phyloP scores from a whole-genome alignment of 2,329 filamentous ascomycete genomes.

The Alternaria sp. region DNA sequence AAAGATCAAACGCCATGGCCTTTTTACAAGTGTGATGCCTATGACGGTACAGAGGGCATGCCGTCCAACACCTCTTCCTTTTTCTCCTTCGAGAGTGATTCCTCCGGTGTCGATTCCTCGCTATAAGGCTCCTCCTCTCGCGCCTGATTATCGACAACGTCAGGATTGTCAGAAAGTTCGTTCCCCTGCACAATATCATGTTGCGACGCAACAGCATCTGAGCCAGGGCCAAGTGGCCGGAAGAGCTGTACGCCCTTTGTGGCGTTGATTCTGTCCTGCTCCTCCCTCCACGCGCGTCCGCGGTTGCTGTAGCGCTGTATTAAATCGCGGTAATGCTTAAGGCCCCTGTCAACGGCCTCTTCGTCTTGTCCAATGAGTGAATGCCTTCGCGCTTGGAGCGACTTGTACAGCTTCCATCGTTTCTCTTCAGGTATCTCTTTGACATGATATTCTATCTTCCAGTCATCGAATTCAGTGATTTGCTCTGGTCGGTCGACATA shows the following conservation, averaged over 20 bases:
- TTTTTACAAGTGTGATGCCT: background rate
- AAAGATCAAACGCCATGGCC: background rate
- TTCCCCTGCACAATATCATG: background rate
- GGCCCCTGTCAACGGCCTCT: constrained; percentile 48
- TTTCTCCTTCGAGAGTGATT: constrained; percentile 5
- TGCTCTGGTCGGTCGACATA: constrained; percentile 68
- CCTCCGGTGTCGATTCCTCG: constrained; percentile 3
- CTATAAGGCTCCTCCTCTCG: background rate
- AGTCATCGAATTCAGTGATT: constrained; percentile 60
- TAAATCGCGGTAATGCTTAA: constrained; percentile 55
- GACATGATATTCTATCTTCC: constrained; percentile 82
- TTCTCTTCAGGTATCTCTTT: constrained; percentile 58
- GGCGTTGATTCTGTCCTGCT: constrained; percentile 63
- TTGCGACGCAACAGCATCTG: constrained; percentile 12
- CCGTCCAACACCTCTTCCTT: constrained; percentile 10
- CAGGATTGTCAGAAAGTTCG: background rate
- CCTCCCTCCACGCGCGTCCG: constrained; percentile 67
- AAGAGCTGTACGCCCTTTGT: constrained; percentile 51
- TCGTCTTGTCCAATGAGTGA: constrained; percentile 51
- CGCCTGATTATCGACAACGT: background rate
- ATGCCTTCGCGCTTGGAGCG: constrained; percentile 64
- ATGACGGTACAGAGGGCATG: constrained; percentile 12
- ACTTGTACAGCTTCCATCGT: constrained; percentile 32
- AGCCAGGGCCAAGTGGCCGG: constrained; percentile 42
- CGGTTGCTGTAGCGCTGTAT: constrained; percentile 59